These are phyloP conservation scores for Colletotrichum scovillei DNA, from an alignment of 2,329 filamentous ascomycete genomes.

Conservation along the genomic window DNA sequence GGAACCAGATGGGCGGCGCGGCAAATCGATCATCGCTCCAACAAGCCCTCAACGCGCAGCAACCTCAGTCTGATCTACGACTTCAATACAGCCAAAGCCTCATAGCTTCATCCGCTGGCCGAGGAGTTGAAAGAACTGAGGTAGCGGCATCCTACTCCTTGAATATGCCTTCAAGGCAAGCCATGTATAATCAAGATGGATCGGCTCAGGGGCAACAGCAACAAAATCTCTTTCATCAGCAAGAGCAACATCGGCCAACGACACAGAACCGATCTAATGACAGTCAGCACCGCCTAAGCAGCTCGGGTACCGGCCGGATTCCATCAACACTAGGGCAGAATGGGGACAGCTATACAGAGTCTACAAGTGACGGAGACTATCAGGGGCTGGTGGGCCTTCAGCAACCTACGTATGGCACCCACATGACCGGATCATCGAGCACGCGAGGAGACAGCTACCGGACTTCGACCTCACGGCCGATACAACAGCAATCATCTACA, in stretches of 20 bases:
- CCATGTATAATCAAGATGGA: constrained; percentile 7
- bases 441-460: constrained; percentile 1
- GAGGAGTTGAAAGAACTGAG: background rate
- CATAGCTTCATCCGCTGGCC: background rate
- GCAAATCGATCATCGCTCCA: background rate
- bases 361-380: constrained; percentile 1
- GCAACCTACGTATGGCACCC: constrained; percentile 9
- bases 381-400: constrained; percentile 1
- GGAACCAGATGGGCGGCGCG: background rate
- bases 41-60: background rate
- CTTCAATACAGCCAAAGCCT: background rate
- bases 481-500: constrained; percentile 3
- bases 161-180: background rate
- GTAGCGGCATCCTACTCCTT: background rate
- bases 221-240: background rate
- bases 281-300: constrained; percentile 33
- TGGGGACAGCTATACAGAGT: background rate
- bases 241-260: background rate
- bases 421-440: background rate
- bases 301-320: background rate
- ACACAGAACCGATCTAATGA: constrained; percentile 1
- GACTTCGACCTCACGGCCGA: background rate
- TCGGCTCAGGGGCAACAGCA: constrained; percentile 2
- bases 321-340: background rate
- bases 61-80: background rate